Conservation (phyloP, 176 grass and related monocot species). For the Oryza glumipatula region DNA sequence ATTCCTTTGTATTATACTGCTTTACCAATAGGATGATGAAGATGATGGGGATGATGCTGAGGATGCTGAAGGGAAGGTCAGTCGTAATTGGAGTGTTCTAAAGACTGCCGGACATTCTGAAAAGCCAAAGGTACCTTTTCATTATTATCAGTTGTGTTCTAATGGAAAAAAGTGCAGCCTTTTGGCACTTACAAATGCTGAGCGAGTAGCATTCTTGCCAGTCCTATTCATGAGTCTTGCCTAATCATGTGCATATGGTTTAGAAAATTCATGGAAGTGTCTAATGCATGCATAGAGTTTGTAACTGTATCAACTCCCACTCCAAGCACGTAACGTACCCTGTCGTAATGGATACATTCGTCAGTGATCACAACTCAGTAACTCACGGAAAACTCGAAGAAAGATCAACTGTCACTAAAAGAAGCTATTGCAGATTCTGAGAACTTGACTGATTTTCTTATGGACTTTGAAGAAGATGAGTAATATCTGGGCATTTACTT, state of each 20-base stretch:
- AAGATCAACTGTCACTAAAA: slow-evolving; percentile 65
- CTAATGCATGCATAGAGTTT: slow-evolving; percentile 23
- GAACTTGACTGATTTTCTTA: slow-evolving; percentile 84
- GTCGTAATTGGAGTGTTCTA: slow-evolving; percentile 78
- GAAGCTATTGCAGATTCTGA: slow-evolving; percentile 82
- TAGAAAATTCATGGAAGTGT: slow-evolving; percentile 11
- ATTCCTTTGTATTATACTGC: slow-evolving; percentile 23
- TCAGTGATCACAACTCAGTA: neutral
- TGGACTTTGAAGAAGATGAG: slow-evolving; percentile 82
- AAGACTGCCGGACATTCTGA: slow-evolving; percentile 63
- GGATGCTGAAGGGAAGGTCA: slow-evolving; percentile 54
- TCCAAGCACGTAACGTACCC: neutral
- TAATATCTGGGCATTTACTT: slow-evolving; percentile 32
- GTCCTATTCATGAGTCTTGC: slow-evolving; percentile 10
- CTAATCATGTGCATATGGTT: slow-evolving; percentile 7
- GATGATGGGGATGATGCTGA: slow-evolving; percentile 46
- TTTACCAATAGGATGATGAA: slow-evolving; percentile 51
- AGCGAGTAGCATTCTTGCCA: slow-evolving; percentile 10
- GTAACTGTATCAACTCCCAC: slow-evolving; percentile 9
- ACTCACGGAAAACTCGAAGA: slow-evolving; percentile 66
- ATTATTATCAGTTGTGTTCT: slow-evolving; percentile 16
- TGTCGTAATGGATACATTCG: slow-evolving; percentile 14
- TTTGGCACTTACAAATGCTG: slow-evolving; percentile 31
- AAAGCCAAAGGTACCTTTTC: slow-evolving; percentile 68
- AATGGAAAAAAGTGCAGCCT: slow-evolving; percentile 15